These are phyloP conservation scores for Nakazawaea peltata DNA, from an alignment of 805 yeast genomes.

Conservation along the genomic window DNA sequence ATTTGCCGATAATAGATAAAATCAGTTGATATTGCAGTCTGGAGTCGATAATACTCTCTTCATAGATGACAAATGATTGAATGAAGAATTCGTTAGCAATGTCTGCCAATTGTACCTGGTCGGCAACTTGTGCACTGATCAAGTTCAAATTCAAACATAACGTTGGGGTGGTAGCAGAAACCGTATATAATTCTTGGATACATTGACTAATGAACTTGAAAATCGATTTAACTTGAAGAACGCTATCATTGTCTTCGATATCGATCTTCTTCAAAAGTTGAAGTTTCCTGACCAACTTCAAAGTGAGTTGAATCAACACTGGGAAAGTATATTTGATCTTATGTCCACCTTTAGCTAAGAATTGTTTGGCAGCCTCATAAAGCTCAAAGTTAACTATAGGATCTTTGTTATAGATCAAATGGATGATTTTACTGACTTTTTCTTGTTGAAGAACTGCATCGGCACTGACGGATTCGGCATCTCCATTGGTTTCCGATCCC, in stretches of 20 bases:
- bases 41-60: conserved; percentile 46
- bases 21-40: conserved; percentile 42
- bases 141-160: conserved; percentile 42
- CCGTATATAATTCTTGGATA: conserved; percentile 54
- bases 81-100: conserved; percentile 83
- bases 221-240: conserved; percentile 21
- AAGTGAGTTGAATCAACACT: conserved; percentile 54
- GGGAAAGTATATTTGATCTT: conserved; percentile 68
- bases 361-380: conserved; percentile 35
- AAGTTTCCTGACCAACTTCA: conserved; percentile 50
- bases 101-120: conserved; percentile 63
- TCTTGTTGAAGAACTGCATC: conserved; percentile 44
- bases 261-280: conserved; percentile 19
- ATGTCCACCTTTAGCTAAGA: conserved; percentile 44
- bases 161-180: conserved; percentile 24
- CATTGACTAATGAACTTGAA: conserved; percentile 70
- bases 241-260: conserved; percentile 14
- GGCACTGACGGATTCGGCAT: conserved; percentile 17
- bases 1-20: conserved; percentile 35
- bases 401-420: conserved; percentile 46
- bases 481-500: conserved; percentile 10
- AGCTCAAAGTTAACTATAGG: conserved; percentile 37
- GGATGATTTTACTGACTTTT: conserved; percentile 61
- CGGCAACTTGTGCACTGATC: conserved; percentile 68
- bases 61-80: conserved; percentile 81